Conservation (phyloP, 1,284 basidiomycete genomes). For the Coriolopsis trogii region DNA sequence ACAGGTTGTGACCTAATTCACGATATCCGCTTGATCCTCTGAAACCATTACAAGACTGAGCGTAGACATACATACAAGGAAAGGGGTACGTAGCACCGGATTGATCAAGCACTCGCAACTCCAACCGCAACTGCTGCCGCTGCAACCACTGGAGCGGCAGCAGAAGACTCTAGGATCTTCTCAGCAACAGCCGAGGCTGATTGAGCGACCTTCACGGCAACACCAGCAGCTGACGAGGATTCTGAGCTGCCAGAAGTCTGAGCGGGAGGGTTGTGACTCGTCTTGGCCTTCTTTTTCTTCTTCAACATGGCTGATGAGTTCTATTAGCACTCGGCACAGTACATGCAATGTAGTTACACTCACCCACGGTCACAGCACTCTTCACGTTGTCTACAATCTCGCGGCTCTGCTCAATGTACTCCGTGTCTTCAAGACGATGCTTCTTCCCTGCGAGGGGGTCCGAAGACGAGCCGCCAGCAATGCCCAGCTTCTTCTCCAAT, state of each 20-base stretch:
- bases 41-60: slow-evolving; percentile 6
- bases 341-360: slow-evolving; percentile 26
- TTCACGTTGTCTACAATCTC: slow-evolving; percentile 94
- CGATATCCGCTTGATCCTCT: not conserved
- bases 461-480: slow-evolving; percentile 46
- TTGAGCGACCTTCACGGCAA: slow-evolving; percentile 18
- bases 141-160: slow-evolving; percentile 11
- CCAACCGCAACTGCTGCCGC: slow-evolving; percentile 19
- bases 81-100: slow-evolving; percentile 7
- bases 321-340: slow-evolving; percentile 2
- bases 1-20: no score
- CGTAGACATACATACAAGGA: slow-evolving; percentile 4
- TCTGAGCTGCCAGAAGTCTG: slow-evolving; percentile 18
- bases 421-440: slow-evolving; percentile 88
- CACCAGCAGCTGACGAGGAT: slow-evolving; percentile 22
- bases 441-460: slow-evolving; percentile 73
- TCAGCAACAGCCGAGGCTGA: slow-evolving; percentile 14
- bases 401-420: slow-evolving; percentile 90
- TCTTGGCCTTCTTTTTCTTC: slow-evolving; percentile 86
- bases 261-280: slow-evolving; percentile 37
- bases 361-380: slow-evolving; percentile 86
- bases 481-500: slow-evolving; percentile 81
- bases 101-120: slow-evolving; percentile 21
- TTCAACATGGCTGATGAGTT: slow-evolving; percentile 63
- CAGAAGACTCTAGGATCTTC: slow-evolving; percentile 23